Percentiles rank a stretch among this genome's conserved stretches.
phyloP scores from a whole-genome alignment of 257 asterid genomes.

The Solanum chilense region DNA sequence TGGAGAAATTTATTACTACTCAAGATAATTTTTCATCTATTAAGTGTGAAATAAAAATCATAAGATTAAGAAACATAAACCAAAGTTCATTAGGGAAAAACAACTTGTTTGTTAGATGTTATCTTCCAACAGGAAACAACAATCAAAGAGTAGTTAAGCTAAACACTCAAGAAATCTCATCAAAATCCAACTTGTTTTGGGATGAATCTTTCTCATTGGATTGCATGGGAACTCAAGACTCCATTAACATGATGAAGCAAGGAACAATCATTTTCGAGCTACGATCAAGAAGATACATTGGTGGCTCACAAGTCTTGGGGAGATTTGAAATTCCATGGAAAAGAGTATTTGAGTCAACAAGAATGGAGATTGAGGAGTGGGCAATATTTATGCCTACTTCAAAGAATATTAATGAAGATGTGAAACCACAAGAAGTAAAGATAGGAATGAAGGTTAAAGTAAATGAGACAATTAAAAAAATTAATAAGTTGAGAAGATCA shows the following conservation, averaged over 20 bases:
- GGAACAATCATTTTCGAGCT: slow-evolving; percentile 42
- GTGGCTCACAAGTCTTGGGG: slow-evolving; percentile 43
- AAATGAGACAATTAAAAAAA: neutral
- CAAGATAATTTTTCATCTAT: neutral
- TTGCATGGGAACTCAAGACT: slow-evolving; percentile 18
- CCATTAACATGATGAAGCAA: slow-evolving; percentile 20
- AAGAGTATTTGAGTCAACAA: slow-evolving; percentile 11
- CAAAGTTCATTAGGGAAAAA: slow-evolving; percentile 5
- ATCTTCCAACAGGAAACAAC: slow-evolving; percentile 36
- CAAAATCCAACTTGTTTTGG: slow-evolving; percentile 36
- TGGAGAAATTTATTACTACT: slow-evolving; percentile 17
- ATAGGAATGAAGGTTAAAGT: slow-evolving; percentile 27
- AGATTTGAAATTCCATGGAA: slow-evolving; percentile 48
- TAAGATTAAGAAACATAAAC: slow-evolving; percentile 32
- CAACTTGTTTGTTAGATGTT: slow-evolving; percentile 48
- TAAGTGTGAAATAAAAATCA: slow-evolving; percentile 23
- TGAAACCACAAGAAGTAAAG: slow-evolving; percentile 36
- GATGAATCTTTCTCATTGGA: slow-evolving; percentile 7
- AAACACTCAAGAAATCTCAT: slow-evolving; percentile 34
- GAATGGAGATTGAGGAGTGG: slow-evolving; percentile 41
- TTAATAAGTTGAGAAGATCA: neutral
- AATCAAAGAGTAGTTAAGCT: slow-evolving; percentile 28
- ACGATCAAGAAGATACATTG: slow-evolving; percentile 19
- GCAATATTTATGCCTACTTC: slow-evolving; percentile 17
- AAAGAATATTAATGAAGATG: slow-evolving; percentile 5